Evolutionary conservation across 2,329 filamentous ascomycete species (phyloP).

Genomic region (Pyrenochaeta sp.): DNA sequence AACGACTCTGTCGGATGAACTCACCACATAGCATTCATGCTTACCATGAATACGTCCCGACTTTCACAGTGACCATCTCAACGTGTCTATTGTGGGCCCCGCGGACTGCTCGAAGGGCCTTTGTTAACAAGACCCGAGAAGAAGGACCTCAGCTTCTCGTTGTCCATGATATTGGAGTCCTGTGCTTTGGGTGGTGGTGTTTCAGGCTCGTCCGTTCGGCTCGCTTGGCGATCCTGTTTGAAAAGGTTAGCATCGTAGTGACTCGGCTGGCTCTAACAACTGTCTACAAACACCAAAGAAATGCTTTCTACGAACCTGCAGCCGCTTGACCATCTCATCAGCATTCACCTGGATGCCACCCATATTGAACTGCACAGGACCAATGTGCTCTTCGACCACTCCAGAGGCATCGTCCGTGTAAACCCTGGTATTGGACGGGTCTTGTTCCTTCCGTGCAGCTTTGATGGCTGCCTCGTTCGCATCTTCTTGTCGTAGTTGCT

Average conservation of each 20-base stretch:
- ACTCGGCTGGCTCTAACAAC: neutral
- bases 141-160: slow-evolving; percentile 51
- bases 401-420: slow-evolving; percentile 42
- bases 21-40: neutral
- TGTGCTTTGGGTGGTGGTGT: slow-evolving; percentile 34
- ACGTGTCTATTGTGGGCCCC: slow-evolving; percentile 18
- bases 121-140: slow-evolving; percentile 51
- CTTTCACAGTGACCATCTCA: neutral
- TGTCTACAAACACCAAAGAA: neutral
- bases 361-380: slow-evolving; percentile 97
- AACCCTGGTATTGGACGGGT: slow-evolving; percentile 27
- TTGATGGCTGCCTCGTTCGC: slow-evolving; percentile 61
- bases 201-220: slow-evolving; percentile 38
- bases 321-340: slow-evolving; percentile 86
- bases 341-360: slow-evolving; percentile 96
- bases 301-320: slow-evolving; percentile 69
- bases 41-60: neutral
- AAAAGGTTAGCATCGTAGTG: slow-evolving; percentile 19
- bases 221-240: slow-evolving; percentile 49
- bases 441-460: slow-evolving; percentile 47
- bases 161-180: slow-evolving; percentile 47
- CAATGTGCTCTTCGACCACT: slow-evolving; percentile 72
- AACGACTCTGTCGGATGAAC: neutral
- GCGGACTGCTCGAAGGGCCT: slow-evolving; percentile 35
- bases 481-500: slow-evolving; percentile 68